Base-by-base conservation (phyloP, 192 early-diverging fungal species). In the Kickxella alabastrina region DNA sequence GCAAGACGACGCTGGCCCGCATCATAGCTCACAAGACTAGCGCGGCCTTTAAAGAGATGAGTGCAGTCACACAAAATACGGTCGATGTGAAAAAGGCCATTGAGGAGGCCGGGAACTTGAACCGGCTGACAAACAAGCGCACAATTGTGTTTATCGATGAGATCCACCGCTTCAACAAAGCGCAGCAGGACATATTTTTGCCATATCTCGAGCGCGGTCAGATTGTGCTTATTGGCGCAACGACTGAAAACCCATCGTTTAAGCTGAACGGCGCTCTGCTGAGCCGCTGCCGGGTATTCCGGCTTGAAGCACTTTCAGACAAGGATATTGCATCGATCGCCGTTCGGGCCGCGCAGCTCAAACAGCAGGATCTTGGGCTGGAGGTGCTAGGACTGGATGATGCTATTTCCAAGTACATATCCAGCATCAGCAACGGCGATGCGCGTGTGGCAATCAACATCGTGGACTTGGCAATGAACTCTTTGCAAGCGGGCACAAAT, bases 101-200 rank as follows among this genome's bases (percentile, higher is more conserved):
- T 24, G 86, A 89, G 2, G 86, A 86, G 15, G 87, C 87, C 3
- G 78, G 77, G 24, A 81, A 80, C 25, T 62, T 80, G 12, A 53
- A 61, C 25, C 57, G 62, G 13, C 67, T 88, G 21, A 77, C 80
- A 0, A 78, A 80, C 3, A 80, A 72, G 49, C 74, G 80, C 18
- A 83, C 87, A 0, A 84, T 94, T 39, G 53, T 94, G 12, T 92
- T 94, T 67, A 44, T 94, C 21, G 92, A 94, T 64, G 92, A 91
- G 46, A 89, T 94, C 19, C 92, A 94, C 69, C 79, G 92, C 17
- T 94, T 94, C 61, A 92, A 83, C 18, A 92, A 91, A 62, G 78
- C 83, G 10, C 92, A 94, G 57, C 92, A 94, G 48, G 92, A 94
- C 52, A 59, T 92, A 3, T 89, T 94, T 46, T 65, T 94, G 22